phyloP scores from a whole-genome alignment of 441 rosid species.

The Eruca vesicaria region DNA sequence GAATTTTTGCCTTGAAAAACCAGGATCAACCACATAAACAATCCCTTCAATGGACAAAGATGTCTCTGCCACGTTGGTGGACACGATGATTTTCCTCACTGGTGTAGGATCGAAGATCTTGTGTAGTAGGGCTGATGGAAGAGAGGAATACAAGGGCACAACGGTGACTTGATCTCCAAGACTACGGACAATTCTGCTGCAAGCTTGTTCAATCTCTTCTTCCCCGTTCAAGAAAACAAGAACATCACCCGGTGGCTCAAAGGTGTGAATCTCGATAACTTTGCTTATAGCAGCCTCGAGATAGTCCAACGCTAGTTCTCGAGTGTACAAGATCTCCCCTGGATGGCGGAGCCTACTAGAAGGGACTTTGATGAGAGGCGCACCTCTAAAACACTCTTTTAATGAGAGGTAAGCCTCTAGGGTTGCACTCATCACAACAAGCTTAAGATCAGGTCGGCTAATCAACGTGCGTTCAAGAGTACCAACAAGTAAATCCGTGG shows the following conservation, averaged over 20 bases:
- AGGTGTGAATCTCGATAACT: neutral
- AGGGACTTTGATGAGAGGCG: neutral
- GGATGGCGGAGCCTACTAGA: neutral
- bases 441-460: neutral
- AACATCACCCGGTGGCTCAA: neutral
- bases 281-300: neutral
- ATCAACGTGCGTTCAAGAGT: neutral
- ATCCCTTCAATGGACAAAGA: neutral
- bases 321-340: neutral
- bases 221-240: neutral
- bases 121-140: neutral
- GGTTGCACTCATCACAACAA: slow-evolving; percentile 15
- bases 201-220: neutral
- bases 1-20: neutral
- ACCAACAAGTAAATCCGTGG: neutral
- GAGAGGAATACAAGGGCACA: neutral
- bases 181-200: neutral
- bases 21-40: neutral
- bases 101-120: neutral
- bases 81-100: neutral
- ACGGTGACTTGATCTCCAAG: neutral
- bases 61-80: neutral
- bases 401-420: neutral
- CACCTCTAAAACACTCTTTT: neutral
- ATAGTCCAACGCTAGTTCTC: neutral